These are phyloP conservation scores for Wickerhamiella galacta DNA, from an alignment of 805 yeast species.

Conservation along the genomic window DNA sequence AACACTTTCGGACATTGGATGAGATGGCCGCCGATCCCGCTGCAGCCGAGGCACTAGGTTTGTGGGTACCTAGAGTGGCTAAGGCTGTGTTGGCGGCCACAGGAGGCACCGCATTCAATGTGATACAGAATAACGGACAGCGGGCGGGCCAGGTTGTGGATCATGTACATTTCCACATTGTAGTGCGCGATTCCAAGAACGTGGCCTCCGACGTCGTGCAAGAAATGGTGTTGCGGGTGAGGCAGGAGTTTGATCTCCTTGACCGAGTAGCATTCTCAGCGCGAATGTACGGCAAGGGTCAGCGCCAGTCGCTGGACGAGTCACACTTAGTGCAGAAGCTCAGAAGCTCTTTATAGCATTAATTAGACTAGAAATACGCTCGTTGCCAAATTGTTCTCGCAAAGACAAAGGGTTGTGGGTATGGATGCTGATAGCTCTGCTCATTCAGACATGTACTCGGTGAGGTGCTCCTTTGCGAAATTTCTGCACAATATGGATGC, in stretches of 20 bases:
- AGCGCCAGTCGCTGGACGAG: conserved; percentile 20
- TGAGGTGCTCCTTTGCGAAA: conserved; percentile 19
- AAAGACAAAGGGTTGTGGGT: no score
- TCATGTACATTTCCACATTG: conserved; percentile 82
- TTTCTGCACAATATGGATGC: conserved; percentile 23
- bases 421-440: no score
- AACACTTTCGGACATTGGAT: conserved; percentile 18
- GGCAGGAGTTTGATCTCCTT: conserved; percentile 2
- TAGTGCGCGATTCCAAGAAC: conserved; percentile 36
- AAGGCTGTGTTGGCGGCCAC: conserved; percentile 13
- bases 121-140: conserved; percentile 43
- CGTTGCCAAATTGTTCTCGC: no score
- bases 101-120: conserved; percentile 19
- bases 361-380: no score
- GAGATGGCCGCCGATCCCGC: conserved; percentile 13
- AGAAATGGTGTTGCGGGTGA: conserved; percentile 4
- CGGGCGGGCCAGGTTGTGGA: conserved; percentile 89
- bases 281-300: conserved; percentile 21
- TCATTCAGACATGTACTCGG: background rate
- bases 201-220: conserved; percentile 1
- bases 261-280: conserved; percentile 14
- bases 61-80: conserved; percentile 16
- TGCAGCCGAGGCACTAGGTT: conserved; percentile 10
- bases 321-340: background rate
- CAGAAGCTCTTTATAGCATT: no score